Conservation (phyloP, 1,284 basidiomycete genomes). For the Moesziomyces antarcticus region DNA sequence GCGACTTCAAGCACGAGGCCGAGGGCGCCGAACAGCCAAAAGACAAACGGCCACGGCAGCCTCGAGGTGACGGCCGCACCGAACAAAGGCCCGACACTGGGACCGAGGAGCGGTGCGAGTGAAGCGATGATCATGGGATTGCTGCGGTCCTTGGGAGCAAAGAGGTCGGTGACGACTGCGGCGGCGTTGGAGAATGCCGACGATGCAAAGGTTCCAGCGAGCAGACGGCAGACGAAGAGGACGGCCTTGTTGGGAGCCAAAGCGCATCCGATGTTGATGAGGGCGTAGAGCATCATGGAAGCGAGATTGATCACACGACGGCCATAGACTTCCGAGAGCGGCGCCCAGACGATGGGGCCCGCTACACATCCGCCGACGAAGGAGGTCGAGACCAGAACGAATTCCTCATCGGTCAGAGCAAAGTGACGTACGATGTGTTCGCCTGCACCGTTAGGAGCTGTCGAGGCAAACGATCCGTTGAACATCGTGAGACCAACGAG, state of each 20-base stretch:
- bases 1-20: conserved; percentile 15
- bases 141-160: conserved; percentile 20
- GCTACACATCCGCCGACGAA: conserved; percentile 48
- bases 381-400: conserved; percentile 30
- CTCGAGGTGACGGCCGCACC: conserved; percentile 15
- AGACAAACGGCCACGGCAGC: conserved; percentile 30
- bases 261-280: conserved; percentile 32
- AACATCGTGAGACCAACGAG: conserved; percentile 43
- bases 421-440: conserved; percentile 16
- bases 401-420: conserved; percentile 23
- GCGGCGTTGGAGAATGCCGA: conserved; percentile 47
- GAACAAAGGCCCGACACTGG: conserved; percentile 40
- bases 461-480: conserved; percentile 44
- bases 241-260: conserved; percentile 25
- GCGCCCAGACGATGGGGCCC: conserved; percentile 46
- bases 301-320: conserved; percentile 13
- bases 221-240: conserved; percentile 30
- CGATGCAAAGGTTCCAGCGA: conserved; percentile 39
- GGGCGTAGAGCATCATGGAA: conserved; percentile 19
- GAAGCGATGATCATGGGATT: conserved; percentile 36
- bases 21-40: conserved; percentile 26
- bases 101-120: conserved; percentile 25
- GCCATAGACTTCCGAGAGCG: conserved; percentile 40
- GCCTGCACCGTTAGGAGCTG: conserved; percentile 35
- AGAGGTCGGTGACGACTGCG: conserved; percentile 44